phyloP scores from a whole-genome alignment of 129 eudicot species.

The Flaveria brownii region DNA sequence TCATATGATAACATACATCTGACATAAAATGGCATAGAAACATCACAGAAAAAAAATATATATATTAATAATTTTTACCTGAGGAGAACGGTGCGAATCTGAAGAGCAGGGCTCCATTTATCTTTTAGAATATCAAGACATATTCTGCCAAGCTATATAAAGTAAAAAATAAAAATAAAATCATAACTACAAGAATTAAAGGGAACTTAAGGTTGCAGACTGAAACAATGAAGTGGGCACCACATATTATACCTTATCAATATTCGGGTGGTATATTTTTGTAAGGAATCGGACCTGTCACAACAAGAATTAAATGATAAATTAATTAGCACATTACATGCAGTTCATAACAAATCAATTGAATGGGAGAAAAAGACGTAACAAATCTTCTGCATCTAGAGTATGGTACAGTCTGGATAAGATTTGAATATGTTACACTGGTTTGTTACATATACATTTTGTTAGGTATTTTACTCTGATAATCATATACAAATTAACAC shows the following conservation, averaged over 20 bases:
- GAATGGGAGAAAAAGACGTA: background rate
- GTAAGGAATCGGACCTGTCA: slow-evolving; percentile 94
- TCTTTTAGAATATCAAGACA: slow-evolving; percentile 97
- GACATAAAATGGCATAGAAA: background rate
- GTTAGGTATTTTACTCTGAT: background rate
- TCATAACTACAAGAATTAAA: slow-evolving; percentile 1
- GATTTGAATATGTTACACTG: background rate
- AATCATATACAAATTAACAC: background rate
- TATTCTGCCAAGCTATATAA: slow-evolving; percentile 88
- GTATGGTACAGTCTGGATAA: background rate
- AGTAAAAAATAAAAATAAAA: slow-evolving; percentile 7
- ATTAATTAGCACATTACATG: slow-evolving; percentile 7
- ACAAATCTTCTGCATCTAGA: background rate
- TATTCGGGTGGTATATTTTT: slow-evolving; percentile 94
- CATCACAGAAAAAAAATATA: background rate
- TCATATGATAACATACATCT: background rate
- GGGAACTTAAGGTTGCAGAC: background rate
- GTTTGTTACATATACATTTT: background rate
- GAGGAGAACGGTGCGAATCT: slow-evolving; percentile 86
- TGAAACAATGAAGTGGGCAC: slow-evolving; percentile 1
- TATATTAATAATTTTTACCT: slow-evolving; percentile 46
- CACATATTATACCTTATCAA: slow-evolving; percentile 69
- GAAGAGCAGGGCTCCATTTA: slow-evolving; percentile 99
- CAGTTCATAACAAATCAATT: background rate
- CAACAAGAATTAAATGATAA: slow-evolving; percentile 7